Evolutionary conservation across 352 stramenopile genomes (phyloP), one percentile per base, ranked within the genome.

Genomic region (Elongisporangium prolatum): DNA sequence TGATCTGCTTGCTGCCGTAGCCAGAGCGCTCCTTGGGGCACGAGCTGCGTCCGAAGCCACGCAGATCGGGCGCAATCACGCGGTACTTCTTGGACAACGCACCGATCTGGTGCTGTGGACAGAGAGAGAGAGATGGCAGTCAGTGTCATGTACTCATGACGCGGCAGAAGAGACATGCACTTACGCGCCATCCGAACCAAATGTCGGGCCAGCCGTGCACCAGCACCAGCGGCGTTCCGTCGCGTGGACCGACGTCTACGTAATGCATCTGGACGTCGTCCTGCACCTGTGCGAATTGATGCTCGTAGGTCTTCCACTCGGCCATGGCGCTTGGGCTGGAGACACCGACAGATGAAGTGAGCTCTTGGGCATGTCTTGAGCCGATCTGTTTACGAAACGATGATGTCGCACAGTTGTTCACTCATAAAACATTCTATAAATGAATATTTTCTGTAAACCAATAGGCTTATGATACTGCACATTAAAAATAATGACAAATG

Each of bases 171-270:
- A 34, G 4, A 7, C 24, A 9, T 17, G 49, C 5, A 62, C 64
- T 56, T 62, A 77, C 68, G 5, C 76, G 71, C 79, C 82, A 89
- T 9, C 77, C 77, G 50, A 87, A 89, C 79, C 79, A 91, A 47
- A 91, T 64, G 59, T 92, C 82, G 10, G 82, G 82, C 74, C 77
- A 92, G 2, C 80, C 82, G 56, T 92, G 83, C 51, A 92, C 74
- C 59, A 90, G 65, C 44, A 92, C 72, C 7, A 89, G 61, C 3
- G 79, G 69, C 40, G 82, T 58, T 17, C 38, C 77, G 50, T 89
- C 68, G 20, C 54, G 56, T 20, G 71, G 79, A 22, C 77, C 77
- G 0, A 77, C 78, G 47, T 88, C 74, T 48, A 89, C 71, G 49
- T 80, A 91, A 55, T 88, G 80, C 4, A 91, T 11, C 2, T 56